Base-by-base conservation (phyloP, 2,329 filamentous ascomycete genomes). In the Aspergillus eucalypticola region DNA sequence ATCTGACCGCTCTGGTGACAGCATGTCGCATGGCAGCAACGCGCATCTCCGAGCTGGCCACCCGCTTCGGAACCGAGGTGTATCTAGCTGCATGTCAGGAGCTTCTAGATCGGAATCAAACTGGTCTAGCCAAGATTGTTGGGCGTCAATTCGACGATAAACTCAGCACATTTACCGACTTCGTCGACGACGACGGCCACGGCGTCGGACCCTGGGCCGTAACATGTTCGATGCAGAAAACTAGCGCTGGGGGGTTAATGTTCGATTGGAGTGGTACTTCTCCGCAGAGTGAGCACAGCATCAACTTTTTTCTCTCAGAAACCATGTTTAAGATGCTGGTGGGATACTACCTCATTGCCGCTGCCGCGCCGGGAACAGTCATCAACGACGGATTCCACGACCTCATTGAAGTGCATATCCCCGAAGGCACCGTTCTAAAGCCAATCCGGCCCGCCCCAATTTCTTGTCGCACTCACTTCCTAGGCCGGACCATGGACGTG, bases 271-370 rank as follows among this genome's bases (percentile, higher is more conserved):
- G 74, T 44, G 81, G 81, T 8, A 82, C 80, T 1, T 78, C 76
- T 1, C 80, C 79, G 0, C 81, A 83, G 62, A 80, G 78, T 8
- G 73, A 77, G 58, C 75, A 74, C 1, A 75, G 76, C 11, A 79
- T 82, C 71, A 83, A 83, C 64, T 83, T 78, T 56, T 82, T 79
- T 61, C 73, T 83, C 2, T 81, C 76, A 0, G 75, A 77, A 17
- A 81, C 78, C 19, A 79, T 81, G 78, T 83, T 83, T 71, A 81
- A 79, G 56, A 82, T 83, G 77, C 82, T 82, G 61, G 77, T 83
- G 46, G 80, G 78, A 0, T 73, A 71, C 41, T 82, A 79, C 63
- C 71, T 83, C 3, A 74, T 82, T n/a, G 79, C 80, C 2, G 78
- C 81, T 1, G 79, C 79, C 38, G 80, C 80, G 27, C 81, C 81